Evolutionary conservation across 805 yeast species (phyloP), one percentile per base, ranked within the genome.

Genomic region (Cyberlindnera sargentensis): DNA sequence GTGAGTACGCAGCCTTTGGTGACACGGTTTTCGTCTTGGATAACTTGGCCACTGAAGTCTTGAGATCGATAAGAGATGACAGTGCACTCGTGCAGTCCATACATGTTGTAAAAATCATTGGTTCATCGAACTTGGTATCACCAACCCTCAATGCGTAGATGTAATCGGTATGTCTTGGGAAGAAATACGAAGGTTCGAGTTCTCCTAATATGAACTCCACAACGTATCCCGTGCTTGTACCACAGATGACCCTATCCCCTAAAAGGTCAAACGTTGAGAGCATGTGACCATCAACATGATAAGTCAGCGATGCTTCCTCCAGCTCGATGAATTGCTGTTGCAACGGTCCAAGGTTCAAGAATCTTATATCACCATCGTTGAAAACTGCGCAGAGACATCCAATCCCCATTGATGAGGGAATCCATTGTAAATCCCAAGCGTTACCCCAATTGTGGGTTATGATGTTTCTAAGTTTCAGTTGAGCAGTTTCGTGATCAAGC

Each of bases 151-250:
- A 46, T 0, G 68, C 55, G 8, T 63, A 49, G 6, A 75, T 61
- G 42, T 64, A 63, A 0, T 70, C 63, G 4, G 63, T 59, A 42
- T 68, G 72, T 4, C 71, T 44, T 24, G 68, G 71, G 27, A 57
- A 53, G 26, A 66, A 57, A 45, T 48, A 69, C 1, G 71, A 63
- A 1, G 78, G 78, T 3, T n/a, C 11, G 2, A 37, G 30, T 3
- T 52, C 47, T 1, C 50, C 46, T 6, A 60, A 60, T 3, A 51
- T 33, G 45, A 71, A 80, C 53, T 82, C 88, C 0, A 78, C 80
- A 8, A 84, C 61, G 29, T 64, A 65, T 0, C 93, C 93, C 42
- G 75, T 72, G 3, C 67, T 58, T 5, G 76, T 71, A 0, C 90
- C 91, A 29, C 78, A 75, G 2, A 81, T 57, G 2, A 84, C 57